Evolutionary conservation across 257 asterid species (phyloP).

Genomic region (Fraxinus americana): DNA sequence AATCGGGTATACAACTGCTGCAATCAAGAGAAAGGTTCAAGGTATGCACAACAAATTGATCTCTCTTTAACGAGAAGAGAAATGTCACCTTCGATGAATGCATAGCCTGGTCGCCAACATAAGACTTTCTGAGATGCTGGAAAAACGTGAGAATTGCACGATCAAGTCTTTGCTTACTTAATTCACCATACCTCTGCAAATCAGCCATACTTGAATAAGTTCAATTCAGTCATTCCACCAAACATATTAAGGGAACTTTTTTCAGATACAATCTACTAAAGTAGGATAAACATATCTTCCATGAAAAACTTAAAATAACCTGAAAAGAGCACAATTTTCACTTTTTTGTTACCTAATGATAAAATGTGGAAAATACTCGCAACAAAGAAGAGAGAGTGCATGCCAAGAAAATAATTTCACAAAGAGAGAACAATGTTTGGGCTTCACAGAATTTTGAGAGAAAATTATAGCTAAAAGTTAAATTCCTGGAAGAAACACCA

Average conservation of each 20-base stretch:
- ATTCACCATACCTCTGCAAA: slow-evolving; percentile 84
- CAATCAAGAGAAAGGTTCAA: slow-evolving; percentile 45
- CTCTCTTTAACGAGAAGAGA: slow-evolving; percentile 13
- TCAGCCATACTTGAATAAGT: slow-evolving; percentile 20
- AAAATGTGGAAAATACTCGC: not conserved
- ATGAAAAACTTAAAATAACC: not conserved
- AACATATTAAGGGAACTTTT: slow-evolving; percentile 9
- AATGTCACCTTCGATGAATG: slow-evolving; percentile 89
- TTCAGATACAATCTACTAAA: slow-evolving; percentile 17
- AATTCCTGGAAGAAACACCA: not conserved
- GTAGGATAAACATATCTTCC: slow-evolving; percentile 3
- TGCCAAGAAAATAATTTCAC: not conserved
- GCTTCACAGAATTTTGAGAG: not conserved
- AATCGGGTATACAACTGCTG: slow-evolving; percentile 96
- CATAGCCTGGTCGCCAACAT: slow-evolving; percentile 98
- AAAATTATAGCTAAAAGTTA: not conserved
- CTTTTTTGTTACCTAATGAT: not conserved
- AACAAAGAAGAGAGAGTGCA: not conserved
- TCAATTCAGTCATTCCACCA: slow-evolving; percentile 30
- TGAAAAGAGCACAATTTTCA: not conserved
- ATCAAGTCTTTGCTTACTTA: slow-evolving; percentile 95
- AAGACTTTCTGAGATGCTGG: slow-evolving; percentile 86
- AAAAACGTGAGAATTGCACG: slow-evolving; percentile 92
- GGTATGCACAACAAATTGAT: slow-evolving; percentile 21
- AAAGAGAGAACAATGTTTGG: not conserved